Evolutionary conservation across 495 filamentous ascomycete genomes (phyloP).

Genomic region (Xylaria nigripes): DNA sequence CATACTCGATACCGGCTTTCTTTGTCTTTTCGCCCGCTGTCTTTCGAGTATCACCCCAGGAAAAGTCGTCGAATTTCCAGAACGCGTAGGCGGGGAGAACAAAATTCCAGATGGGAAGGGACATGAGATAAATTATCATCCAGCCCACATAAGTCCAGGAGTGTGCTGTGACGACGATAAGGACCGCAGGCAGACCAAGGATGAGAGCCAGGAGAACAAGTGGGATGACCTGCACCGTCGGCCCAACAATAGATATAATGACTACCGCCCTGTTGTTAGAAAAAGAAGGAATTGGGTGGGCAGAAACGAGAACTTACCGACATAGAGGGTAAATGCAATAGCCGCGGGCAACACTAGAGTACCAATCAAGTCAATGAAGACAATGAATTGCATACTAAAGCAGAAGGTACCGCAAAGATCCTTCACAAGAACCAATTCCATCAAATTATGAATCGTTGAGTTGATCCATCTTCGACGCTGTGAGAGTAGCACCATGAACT

Average conservation of each 20-base stretch:
- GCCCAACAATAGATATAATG: conserved; percentile 73
- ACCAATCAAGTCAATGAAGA: conserved; percentile 92
- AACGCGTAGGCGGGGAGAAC: conserved; percentile 89
- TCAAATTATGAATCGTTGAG: conserved; percentile 96
- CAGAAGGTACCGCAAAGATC: conserved; percentile 99
- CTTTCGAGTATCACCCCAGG: conserved; percentile 97
- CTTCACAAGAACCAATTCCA: conserved; percentile 91
- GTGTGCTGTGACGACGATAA: conserved; percentile 95
- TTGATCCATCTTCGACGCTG: conserved; percentile 99
- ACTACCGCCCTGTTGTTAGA: conserved; percentile 42
- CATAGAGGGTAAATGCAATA: conserved; percentile 93
- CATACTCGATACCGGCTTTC: conserved; percentile 68
- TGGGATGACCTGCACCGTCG: conserved; percentile 85
- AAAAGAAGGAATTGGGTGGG: not conserved
- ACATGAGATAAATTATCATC: conserved; percentile 94
- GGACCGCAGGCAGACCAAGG: conserved; percentile 82
- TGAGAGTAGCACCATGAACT: conserved; percentile 85
- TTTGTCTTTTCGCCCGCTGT: conserved; percentile 84
- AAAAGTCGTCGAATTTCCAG: conserved; percentile 99
- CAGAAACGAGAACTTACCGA: conserved; percentile 51
- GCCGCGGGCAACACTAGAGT: conserved; percentile 92
- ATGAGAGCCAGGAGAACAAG: conserved; percentile 86
- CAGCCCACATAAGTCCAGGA: conserved; percentile 87
- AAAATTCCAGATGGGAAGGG: conserved; percentile 97
- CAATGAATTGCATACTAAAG: conserved; percentile 99